Conservation (phyloP, 768 basidiomycete species). For the Fomitopsis serialis region DNA sequence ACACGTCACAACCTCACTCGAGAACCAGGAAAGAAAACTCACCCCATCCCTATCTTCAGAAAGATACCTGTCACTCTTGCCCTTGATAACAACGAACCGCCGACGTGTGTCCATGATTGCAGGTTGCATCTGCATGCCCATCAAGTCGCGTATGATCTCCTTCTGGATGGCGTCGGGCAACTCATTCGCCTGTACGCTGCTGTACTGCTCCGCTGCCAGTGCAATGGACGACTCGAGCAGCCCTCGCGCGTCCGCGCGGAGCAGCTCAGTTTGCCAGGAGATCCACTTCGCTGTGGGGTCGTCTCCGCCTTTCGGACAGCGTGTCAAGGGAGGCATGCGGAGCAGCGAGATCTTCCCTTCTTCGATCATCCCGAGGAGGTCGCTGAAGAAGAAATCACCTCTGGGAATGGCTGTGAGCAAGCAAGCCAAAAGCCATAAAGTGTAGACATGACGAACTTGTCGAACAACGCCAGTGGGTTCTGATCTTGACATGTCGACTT, state of each 20-base stretch:
- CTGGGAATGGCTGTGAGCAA: slow-evolving; percentile 20
- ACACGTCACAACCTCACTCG: neutral
- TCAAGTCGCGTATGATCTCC: slow-evolving; percentile 45
- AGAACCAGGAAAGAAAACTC: no score
- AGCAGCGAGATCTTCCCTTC: slow-evolving; percentile 52
- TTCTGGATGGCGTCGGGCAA: slow-evolving; percentile 35
- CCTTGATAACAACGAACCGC: slow-evolving; percentile 56
- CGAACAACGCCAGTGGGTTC: slow-evolving; percentile 37
- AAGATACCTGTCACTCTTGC: slow-evolving; percentile 21
- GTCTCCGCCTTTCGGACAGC: slow-evolving; percentile 5
- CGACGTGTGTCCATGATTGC: slow-evolving; percentile 54
- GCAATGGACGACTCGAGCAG: slow-evolving; percentile 40
- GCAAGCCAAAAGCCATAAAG: neutral
- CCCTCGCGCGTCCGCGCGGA: slow-evolving; percentile 28
- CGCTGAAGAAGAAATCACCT: slow-evolving; percentile 33
- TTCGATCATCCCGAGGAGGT: slow-evolving; percentile 44
- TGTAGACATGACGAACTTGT: slow-evolving; percentile 31
- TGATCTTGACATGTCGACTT: slow-evolving; percentile 30
- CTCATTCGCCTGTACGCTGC: slow-evolving; percentile 28
- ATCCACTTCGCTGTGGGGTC: slow-evolving; percentile 32
- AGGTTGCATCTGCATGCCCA: slow-evolving; percentile 57
- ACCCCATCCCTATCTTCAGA: slow-evolving; percentile 39
- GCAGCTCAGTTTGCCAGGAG: slow-evolving; percentile 24
- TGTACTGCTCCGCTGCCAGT: slow-evolving; percentile 33
- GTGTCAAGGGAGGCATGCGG: slow-evolving; percentile 39